Evolutionary conservation across 805 yeast genomes (phyloP), one percentile per base, ranked within the genome.

Genomic region (Cyberlindnera mississippiensis): DNA sequence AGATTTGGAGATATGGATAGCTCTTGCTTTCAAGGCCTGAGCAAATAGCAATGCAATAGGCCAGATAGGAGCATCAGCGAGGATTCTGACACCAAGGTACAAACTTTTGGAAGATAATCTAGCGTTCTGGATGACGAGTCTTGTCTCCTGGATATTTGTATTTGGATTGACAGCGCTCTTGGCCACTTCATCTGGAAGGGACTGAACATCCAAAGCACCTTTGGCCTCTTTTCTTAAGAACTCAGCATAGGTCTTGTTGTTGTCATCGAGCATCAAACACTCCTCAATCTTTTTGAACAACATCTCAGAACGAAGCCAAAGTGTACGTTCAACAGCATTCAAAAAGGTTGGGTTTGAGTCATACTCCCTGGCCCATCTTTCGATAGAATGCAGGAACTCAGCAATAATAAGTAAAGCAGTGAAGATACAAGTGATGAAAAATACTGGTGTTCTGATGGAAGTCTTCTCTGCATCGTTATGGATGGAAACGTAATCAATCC

Each of bases 51-150:
- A 65, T 1, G 89, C 85, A 38, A 84, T 73, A 0, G 93, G 93
- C 95, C 95, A 85, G 19, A 85, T 82, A 13, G 93, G 93, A 0
- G 90, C 90, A 66, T 85, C 93, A 4, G 89, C 88, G 38, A 85
- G 67, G 24, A 85, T 81, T 52, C 88, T 67, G 11, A 85, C 85
- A 31, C 93, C 95, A 29, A 85, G 62, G 42, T 82, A 80, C 31
- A 85, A 62, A 16, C 81, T 71, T 56, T 80, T 73, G 38, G 74
- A 68, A 15, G 81, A 76, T 39, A 77, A 66, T 56, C 74, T 67
- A 12, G 77, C 76, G 37, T 66, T 66, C 32, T 65, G 60, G 35
- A 80, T 74, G 17, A 76, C 68, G 36, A 59, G 65, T 16, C 76
- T 64, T 2, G 75, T 74, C 49, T 64, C 71, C 18, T 62, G 57